Conservation (phyloP, 2,329 filamentous ascomycete genomes). For the Cladosporium velox region DNA sequence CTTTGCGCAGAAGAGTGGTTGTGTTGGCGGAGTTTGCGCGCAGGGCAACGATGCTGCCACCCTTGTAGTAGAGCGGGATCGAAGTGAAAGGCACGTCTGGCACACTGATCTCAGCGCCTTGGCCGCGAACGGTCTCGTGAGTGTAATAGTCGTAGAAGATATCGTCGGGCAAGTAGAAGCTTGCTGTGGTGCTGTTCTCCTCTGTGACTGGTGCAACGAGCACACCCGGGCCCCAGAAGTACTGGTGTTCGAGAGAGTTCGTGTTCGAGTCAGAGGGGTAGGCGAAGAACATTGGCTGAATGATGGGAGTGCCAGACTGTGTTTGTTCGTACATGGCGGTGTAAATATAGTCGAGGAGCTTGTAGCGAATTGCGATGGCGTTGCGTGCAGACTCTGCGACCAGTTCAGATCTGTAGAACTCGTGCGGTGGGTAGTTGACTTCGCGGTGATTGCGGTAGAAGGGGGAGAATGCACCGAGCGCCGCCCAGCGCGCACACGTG, state of each 20-base stretch:
- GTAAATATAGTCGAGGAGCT: constrained; percentile 78
- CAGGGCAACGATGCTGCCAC: constrained; percentile 65
- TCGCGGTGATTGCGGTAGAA: constrained; percentile 77
- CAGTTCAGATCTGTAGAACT: constrained; percentile 70
- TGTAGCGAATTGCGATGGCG: constrained; percentile 72
- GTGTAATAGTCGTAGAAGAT: constrained; percentile 64
- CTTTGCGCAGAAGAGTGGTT: constrained; percentile 62
- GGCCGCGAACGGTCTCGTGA: constrained; percentile 48
- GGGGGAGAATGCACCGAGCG: constrained; percentile 70
- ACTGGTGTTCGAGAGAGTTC: constrained; percentile 56
- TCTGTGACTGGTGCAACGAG: constrained; percentile 59
- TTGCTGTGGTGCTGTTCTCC: constrained; percentile 54
- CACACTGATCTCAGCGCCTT: constrained; percentile 48
- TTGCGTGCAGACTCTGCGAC: constrained; percentile 66
- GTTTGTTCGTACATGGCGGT: constrained; percentile 66
- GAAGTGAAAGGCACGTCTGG: constrained; percentile 50
- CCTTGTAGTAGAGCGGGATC: constrained; percentile 69
- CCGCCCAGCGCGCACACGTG: constrained; percentile 75
- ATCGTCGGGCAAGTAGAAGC: constrained; percentile 59
- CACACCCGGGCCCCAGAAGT: constrained; percentile 60
- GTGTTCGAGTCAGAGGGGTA: constrained; percentile 62
- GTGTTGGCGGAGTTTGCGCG: constrained; percentile 60
- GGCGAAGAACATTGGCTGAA: constrained; percentile 71
- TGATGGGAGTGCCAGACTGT: constrained; percentile 62
- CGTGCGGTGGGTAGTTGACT: constrained; percentile 58